phyloP scores from a whole-genome alignment of 2,329 filamentous ascomycete genomes.

The Pezicula radicicola region DNA sequence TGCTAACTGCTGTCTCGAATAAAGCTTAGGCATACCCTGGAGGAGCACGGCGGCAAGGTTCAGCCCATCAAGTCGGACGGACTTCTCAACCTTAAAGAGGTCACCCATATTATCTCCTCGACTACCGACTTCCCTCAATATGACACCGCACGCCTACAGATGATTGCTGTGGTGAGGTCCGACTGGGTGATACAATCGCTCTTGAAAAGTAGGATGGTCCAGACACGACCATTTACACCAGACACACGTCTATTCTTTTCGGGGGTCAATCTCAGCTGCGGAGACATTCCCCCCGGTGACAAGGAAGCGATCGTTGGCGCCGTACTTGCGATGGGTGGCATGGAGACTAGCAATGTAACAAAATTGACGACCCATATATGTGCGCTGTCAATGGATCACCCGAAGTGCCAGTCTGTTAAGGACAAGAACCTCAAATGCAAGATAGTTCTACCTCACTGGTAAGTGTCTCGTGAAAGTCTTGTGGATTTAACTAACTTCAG shows the following conservation, averaged over 20 bases:
- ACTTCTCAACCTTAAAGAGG: slow-evolving; percentile 35
- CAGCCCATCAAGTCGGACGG: slow-evolving; percentile 34
- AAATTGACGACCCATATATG: slow-evolving; percentile 85
- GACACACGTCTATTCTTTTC: slow-evolving; percentile 90
- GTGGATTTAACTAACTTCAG: slow-evolving; percentile 18
- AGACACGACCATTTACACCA: slow-evolving; percentile 81
- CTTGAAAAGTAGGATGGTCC: slow-evolving; percentile 65
- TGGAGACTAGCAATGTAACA: slow-evolving; percentile 69
- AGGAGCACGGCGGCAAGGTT: slow-evolving; percentile 32
- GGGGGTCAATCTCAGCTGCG: slow-evolving; percentile 77
- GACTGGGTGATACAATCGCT: slow-evolving; percentile 76
- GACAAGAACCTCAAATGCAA: slow-evolving; percentile 69
- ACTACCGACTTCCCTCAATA: slow-evolving; percentile 94
- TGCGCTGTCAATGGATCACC: slow-evolving; percentile 71
- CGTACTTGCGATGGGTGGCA: slow-evolving; percentile 83
- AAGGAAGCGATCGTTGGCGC: slow-evolving; percentile 91
- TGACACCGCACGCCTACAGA: slow-evolving; percentile 65
- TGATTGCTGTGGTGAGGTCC: slow-evolving; percentile 82
- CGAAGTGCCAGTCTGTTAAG: slow-evolving; percentile 62
- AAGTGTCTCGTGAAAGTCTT: slow-evolving; percentile 9
- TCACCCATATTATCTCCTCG: slow-evolving; percentile 67
- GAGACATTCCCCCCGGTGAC: slow-evolving; percentile 80
- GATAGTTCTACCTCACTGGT: slow-evolving; percentile 93
- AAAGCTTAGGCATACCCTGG: slow-evolving; percentile 21
- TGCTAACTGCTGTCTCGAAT: neutral